phyloP scores from a whole-genome alignment of 2,329 filamentous ascomycete species.

The Bipolaris zeicola region DNA sequence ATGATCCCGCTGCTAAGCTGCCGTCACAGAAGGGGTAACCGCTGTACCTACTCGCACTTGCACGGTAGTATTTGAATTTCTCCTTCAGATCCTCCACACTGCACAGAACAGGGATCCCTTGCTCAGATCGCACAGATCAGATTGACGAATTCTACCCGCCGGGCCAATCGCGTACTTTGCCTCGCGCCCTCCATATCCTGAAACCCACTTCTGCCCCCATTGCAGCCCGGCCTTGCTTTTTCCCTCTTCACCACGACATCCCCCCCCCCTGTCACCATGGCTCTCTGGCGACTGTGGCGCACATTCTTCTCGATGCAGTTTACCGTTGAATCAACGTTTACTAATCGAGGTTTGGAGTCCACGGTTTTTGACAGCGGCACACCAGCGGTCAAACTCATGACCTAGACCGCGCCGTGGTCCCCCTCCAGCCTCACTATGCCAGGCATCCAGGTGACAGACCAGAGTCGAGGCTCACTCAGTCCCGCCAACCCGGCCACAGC shows the following conservation, averaged over 20 bases:
- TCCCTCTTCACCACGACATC: slow-evolving; percentile 21
- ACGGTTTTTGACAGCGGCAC: slow-evolving; percentile 37
- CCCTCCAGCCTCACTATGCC: slow-evolving; percentile 17
- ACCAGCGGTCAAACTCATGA: slow-evolving; percentile 24
- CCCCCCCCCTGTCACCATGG: slow-evolving; percentile 22
- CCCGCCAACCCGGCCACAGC: not conserved
- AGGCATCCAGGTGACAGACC: slow-evolving; percentile 6
- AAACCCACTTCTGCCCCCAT: slow-evolving; percentile 32
- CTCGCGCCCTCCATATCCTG: slow-evolving; percentile 23
- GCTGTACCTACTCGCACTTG: not conserved
- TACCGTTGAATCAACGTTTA: slow-evolving; percentile 18
- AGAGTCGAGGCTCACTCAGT: slow-evolving; percentile 8
- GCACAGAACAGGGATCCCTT: slow-evolving; percentile 30
- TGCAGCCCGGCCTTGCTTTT: slow-evolving; percentile 19
- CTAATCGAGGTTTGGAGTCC: slow-evolving; percentile 14
- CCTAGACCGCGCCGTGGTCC: slow-evolving; percentile 25
- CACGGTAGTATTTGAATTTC: slow-evolving; percentile 10
- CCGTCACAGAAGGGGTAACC: slow-evolving; percentile 4
- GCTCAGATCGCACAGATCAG: slow-evolving; percentile 39
- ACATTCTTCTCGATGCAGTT: slow-evolving; percentile 12
- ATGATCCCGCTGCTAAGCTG: not conserved
- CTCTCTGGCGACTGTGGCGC: slow-evolving; percentile 15
- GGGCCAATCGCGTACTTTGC: slow-evolving; percentile 33
- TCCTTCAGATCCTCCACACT: slow-evolving; percentile 10
- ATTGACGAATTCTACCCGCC: slow-evolving; percentile 44